phyloP scores from a whole-genome alignment of 768 basidiomycete genomes.

The Suillus placidus region DNA sequence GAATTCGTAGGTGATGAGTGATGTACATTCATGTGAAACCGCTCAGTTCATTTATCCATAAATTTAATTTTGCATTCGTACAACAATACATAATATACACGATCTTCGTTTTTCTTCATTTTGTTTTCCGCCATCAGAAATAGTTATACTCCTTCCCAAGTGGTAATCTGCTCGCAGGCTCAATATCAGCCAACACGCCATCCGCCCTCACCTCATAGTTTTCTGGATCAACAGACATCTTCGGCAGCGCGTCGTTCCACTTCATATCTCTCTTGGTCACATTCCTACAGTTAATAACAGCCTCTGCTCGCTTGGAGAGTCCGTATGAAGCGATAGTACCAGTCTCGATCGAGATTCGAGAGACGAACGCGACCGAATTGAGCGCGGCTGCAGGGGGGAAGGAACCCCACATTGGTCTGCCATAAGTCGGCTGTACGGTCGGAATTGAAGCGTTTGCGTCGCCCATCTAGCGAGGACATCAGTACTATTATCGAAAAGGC shows the following conservation, averaged over 20 bases:
- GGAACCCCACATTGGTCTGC: conserved; percentile 93
- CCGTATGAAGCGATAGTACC: conserved; percentile 67
- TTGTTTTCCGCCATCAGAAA: conserved; percentile 50
- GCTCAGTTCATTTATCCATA: not conserved
- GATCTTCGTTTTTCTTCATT: conserved; percentile 3
- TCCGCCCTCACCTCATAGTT: conserved; percentile 84
- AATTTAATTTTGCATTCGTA: conserved; percentile 2
- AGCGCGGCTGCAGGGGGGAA: conserved; percentile 76
- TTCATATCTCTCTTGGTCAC: conserved; percentile 92
- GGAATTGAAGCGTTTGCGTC: conserved; percentile 97
- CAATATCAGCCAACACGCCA: conserved; percentile 74
- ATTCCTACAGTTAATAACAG: conserved; percentile 74
- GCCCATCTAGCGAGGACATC: conserved; percentile 67
- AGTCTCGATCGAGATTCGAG: conserved; percentile 61
- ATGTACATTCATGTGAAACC: conserved; percentile 3
- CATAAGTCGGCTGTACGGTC: conserved; percentile 86
- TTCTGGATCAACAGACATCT: conserved; percentile 91
- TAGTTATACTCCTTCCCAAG: conserved; percentile 77
- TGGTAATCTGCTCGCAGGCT: conserved; percentile 69
- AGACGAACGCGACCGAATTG: conserved; percentile 88
- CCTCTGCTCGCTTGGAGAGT: conserved; percentile 69
- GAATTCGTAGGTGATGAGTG: not conserved
- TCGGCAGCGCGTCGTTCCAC: conserved; percentile 81
- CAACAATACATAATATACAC: conserved; percentile 8
- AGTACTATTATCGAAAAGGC: not conserved